These are phyloP conservation scores for Calamus simplicifolius DNA, from an alignment of 176 grass and related monocot genomes.

Conservation along the genomic window DNA sequence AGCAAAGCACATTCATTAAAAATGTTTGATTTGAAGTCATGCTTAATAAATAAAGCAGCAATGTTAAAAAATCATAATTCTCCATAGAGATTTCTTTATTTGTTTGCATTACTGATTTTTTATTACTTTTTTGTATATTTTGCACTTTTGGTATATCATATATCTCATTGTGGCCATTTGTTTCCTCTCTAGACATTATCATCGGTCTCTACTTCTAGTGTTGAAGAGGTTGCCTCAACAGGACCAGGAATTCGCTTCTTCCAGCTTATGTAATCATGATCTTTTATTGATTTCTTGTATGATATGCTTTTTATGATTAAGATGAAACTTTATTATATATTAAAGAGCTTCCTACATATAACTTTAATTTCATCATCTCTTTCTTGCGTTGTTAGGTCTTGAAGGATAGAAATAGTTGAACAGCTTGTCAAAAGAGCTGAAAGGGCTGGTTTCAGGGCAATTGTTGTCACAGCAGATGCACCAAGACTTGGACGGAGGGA, in stretches of 20 bases:
- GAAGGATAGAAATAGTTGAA: conserved; percentile 81
- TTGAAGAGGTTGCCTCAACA: conserved; percentile 82
- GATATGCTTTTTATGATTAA: background rate
- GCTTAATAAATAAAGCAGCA: too few species aligned
- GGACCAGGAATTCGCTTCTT: conserved; percentile 89
- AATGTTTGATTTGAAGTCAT: too few species aligned
- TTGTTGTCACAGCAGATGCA: conserved; percentile 78
- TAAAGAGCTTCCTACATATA: too few species aligned
- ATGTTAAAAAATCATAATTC: too few species aligned
- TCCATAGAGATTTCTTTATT: too few species aligned
- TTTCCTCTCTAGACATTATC: conserved; percentile 55
- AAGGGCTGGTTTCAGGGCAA: conserved; percentile 84
- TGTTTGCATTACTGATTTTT: too few species aligned
- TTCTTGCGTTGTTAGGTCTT: conserved; percentile 39
- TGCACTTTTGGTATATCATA: too few species aligned
- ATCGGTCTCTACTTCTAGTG: conserved; percentile 73
- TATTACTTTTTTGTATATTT: too few species aligned
- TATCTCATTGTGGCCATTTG: too few species aligned
- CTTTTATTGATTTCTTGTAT: background rate
- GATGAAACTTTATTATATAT: too few species aligned
- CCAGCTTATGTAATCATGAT: conserved; percentile 71
- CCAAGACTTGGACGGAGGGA: conserved; percentile 78
- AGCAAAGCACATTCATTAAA: too few species aligned
- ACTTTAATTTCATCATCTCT: background rate
- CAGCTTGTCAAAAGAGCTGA: conserved; percentile 81